These are phyloP conservation scores for Fusarium paranaense DNA, from an alignment of 2,329 filamentous ascomycete species.

Conservation along the genomic window DNA sequence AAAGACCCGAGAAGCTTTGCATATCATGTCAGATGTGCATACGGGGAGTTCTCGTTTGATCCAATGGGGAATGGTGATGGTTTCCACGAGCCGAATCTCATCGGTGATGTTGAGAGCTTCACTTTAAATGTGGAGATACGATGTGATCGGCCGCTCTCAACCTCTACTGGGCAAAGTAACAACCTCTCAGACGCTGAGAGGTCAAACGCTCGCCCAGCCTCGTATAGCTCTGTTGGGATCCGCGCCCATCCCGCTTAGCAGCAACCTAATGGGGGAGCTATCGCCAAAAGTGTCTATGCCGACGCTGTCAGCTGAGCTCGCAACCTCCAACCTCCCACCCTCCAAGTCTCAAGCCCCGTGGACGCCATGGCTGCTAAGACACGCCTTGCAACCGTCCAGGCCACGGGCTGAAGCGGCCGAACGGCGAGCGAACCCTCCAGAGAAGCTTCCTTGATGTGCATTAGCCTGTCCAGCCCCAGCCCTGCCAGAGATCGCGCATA, in stretches of 20 bases:
- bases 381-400: neutral
- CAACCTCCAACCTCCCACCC: neutral
- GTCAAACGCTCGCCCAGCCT: neutral
- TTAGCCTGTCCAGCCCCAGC: slow-evolving; percentile 8
- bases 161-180: neutral
- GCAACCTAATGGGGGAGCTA: slow-evolving; percentile 2
- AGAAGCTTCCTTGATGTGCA: slow-evolving; percentile 2
- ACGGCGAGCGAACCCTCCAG: neutral
- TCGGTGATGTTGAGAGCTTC: neutral
- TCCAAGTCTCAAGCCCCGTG: neutral
- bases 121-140: neutral
- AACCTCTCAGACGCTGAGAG: neutral
- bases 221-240: slow-evolving; percentile 4
- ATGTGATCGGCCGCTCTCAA: neutral
- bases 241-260: neutral
- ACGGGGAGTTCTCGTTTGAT: neutral
- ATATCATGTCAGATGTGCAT: slow-evolving; percentile 32
- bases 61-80: slow-evolving; percentile 18
- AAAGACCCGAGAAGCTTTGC: slow-evolving; percentile 11
- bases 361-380: neutral
- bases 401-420: neutral
- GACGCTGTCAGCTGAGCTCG: slow-evolving; percentile 1
- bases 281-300: neutral
- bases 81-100: slow-evolving; percentile 7
- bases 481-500: slow-evolving; percentile 4